Percentiles rank a stretch among this genome's conserved stretches.
Conservation (phyloP, 2,329 filamentous ascomycete species). For the Pseudopyricularia cyperi region DNA sequence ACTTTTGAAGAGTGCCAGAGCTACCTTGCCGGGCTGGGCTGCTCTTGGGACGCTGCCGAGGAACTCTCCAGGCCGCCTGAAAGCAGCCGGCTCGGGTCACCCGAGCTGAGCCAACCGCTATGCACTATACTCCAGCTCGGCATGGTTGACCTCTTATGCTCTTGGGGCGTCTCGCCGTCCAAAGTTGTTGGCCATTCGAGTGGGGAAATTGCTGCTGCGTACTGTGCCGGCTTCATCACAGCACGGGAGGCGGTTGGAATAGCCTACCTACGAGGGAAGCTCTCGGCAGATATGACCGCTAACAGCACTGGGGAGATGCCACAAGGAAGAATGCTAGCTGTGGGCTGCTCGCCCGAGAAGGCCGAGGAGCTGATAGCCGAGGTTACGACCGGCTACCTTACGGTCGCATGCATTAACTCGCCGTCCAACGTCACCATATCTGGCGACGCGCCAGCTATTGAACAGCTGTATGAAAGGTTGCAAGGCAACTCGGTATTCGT, state of each 20-base stretch:
- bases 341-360: constrained; percentile 13
- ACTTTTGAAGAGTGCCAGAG: constrained; percentile 7
- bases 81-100: constrained; percentile 5
- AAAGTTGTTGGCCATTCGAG: constrained; percentile 22
- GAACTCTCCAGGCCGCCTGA: constrained; percentile 21
- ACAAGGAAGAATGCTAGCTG: constrained; percentile 23
- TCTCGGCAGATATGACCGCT: constrained; percentile 10
- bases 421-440: constrained; percentile 27
- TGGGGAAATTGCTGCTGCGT: constrained; percentile 20
- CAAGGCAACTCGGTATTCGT: constrained; percentile 5
- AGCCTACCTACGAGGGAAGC: constrained; percentile 10
- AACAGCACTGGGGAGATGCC: constrained; percentile 8
- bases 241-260: constrained; percentile 8
- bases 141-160: constrained; percentile 22
- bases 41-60: constrained; percentile 7
- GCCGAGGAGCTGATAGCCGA: constrained; percentile 1
- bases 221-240: constrained; percentile 12
- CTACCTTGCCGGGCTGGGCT: constrained; percentile 4
- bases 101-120: constrained; percentile 16
- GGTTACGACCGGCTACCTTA: neutral
- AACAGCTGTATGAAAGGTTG: constrained; percentile 7
- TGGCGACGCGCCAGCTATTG: constrained; percentile 15
- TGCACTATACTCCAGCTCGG: constrained; percentile 25
- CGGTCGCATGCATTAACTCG: neutral
- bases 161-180: constrained; percentile 16